These are phyloP conservation scores for Vicia sativa DNA, from an alignment of 306 rosid species.

Conservation along the genomic window DNA sequence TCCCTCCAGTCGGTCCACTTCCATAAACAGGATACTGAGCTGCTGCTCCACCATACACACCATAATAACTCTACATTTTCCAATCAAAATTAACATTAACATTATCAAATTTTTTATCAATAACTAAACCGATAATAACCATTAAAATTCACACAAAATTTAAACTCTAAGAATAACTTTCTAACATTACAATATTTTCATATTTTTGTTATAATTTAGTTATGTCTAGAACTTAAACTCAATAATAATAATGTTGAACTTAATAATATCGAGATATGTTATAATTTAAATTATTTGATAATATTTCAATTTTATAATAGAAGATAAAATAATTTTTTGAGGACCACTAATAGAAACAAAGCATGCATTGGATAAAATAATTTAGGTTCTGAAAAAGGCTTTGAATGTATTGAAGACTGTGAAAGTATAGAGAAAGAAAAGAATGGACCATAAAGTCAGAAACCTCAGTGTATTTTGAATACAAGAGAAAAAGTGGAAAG, in stretches of 20 bases:
- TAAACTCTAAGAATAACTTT: too few relatives aligned
- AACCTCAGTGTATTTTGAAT: background rate
- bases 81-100: background rate
- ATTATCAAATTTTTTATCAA: too few relatives aligned
- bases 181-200: too few relatives aligned
- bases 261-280: too few relatives aligned
- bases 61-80: constrained; percentile 78
- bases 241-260: too few relatives aligned
- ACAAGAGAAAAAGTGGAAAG: constrained; percentile 10
- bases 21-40: constrained; percentile 84
- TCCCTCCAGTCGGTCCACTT: constrained; percentile 67
- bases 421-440: constrained; percentile 36
- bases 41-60: constrained; percentile 80
- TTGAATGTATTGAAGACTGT: constrained; percentile 41
- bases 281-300: too few relatives aligned
- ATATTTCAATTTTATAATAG: too few relatives aligned
- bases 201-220: too few relatives aligned
- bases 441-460: constrained; percentile 45
- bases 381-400: background rate
- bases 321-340: background rate
- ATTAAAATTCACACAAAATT: too few relatives aligned
- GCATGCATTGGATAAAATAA: constrained; percentile 10
- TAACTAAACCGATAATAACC: too few relatives aligned
- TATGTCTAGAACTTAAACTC: too few relatives aligned
- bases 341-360: constrained; percentile 7